Conservation (phyloP, 176 grass and related monocot genomes). For the Avena insularis region DNA sequence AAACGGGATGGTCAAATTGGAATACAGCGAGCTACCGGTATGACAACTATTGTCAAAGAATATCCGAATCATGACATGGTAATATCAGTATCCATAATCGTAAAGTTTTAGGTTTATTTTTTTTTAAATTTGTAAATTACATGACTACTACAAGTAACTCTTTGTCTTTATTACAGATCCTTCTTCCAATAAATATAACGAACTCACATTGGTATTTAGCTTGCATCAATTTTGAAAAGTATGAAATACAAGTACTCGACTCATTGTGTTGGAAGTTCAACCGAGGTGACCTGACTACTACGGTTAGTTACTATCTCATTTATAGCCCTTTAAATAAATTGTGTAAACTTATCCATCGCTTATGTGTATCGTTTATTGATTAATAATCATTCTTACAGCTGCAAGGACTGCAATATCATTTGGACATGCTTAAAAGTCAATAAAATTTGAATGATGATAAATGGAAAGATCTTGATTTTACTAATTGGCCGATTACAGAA, state of each 20-base stretch:
- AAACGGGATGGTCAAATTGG: not conserved
- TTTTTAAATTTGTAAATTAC: no score
- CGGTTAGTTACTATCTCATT: not conserved
- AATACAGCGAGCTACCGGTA: not conserved
- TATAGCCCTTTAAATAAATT: not conserved
- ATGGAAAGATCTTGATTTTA: not conserved
- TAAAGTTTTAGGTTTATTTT: not conserved
- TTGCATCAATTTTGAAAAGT: not conserved
- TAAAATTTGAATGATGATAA: not conserved
- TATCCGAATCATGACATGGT: not conserved
- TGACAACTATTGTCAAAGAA: not conserved
- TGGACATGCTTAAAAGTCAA: not conserved
- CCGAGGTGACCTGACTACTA: not conserved
- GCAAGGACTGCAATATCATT: conserved; percentile 12
- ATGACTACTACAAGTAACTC: not conserved
- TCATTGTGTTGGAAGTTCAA: not conserved
- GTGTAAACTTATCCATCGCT: not conserved
- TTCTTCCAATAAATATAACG: not conserved
- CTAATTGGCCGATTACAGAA: not conserved
- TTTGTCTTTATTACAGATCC: not conserved
- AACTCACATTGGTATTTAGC: conserved; percentile 3
- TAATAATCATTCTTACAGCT: not conserved
- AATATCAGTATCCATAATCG: not conserved
- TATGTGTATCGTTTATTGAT: not conserved
- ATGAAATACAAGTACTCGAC: not conserved